Evolutionary conservation across 176 grass and related monocot species (phyloP).

Genomic region (Neostapfia colusana): DNA sequence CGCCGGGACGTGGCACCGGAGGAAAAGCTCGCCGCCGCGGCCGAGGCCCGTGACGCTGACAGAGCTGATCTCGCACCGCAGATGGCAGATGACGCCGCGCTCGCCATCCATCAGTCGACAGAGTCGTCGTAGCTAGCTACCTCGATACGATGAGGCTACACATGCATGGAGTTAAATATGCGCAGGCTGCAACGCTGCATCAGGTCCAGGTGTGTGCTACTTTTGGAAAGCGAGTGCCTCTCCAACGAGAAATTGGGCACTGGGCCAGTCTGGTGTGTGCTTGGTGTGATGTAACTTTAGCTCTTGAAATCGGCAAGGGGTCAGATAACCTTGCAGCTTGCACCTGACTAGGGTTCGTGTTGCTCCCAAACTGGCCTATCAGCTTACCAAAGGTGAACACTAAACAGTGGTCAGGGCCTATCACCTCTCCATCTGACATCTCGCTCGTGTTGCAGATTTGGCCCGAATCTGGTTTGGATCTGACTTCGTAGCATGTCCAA

Average conservation of each 20-base stretch:
- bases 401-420: neutral
- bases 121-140: no score
- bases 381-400: conserved; percentile 29
- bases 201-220: neutral
- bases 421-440: no score
- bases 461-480: neutral
- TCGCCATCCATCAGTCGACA: conserved; percentile 24
- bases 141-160: neutral
- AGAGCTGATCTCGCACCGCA: conserved; percentile 32
- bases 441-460: no score
- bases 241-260: conserved; percentile 5
- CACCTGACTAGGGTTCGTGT: neutral
- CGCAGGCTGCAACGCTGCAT: neutral
- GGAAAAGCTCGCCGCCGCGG: neutral
- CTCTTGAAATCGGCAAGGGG: conserved; percentile 39
- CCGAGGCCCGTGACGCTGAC: conserved; percentile 31
- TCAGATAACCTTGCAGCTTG: conserved; percentile 12
- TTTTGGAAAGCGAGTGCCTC: conserved; percentile 24
- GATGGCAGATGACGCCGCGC: conserved; percentile 19
- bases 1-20: conserved; percentile 44
- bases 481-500: neutral
- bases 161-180: neutral
- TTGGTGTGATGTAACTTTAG: conserved; percentile 34
- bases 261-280: neutral
- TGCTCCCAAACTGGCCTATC: conserved; percentile 40